Base-by-base conservation (phyloP, 768 basidiomycete genomes). In the Floccularia luteovirens region DNA sequence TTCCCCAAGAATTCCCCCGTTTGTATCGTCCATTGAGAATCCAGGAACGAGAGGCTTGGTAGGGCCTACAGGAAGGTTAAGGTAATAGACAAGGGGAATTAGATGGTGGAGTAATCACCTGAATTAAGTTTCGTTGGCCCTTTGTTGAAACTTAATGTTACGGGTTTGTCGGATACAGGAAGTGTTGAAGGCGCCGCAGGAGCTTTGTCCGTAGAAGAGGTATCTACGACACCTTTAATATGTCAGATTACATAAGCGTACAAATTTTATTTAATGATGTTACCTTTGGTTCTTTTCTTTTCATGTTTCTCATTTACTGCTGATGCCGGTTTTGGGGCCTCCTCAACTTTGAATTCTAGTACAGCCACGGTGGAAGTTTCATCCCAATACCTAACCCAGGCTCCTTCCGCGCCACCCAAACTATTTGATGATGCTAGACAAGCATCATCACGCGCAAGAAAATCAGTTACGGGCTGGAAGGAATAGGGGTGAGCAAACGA, bases 401-500 rank as follows among this genome's bases (percentile, higher is more conserved):
- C 64, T 30, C 74, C 78, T 49, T 88, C 84, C 19, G 69, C 68
- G 11, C 86, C 84, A 20, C 89, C 89, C 5, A 90, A 66, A 43
- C 68, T 74, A 19, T 68, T 48, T 1, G 87, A 81, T 3, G 85
- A 84, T 19, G 68, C 52, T 30, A 91, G 63, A 46, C 82, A 85
- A 10, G 83, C 75, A 45, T 90, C 89, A 52, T 91, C 89, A 23
- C 82, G 75, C 36, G 77, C 67, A 49, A 84, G 72, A 48, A 80
- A 71, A 48, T 90, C 84, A 16, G 79, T 70, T 17, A 89, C 70
- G 17, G 82, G 82, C 53, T 90, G 82, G 59, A 94, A 96, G 19
- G 92, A 90, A 52, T 88, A 82, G 1, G 86, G 79, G 60, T 92
- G 88, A 32, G 90, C 90, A 58, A 96, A 97, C 11, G 93, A 94